These are phyloP conservation scores for Gossypium armourianum DNA, from an alignment of 441 rosid genomes.

Conservation along the genomic window DNA sequence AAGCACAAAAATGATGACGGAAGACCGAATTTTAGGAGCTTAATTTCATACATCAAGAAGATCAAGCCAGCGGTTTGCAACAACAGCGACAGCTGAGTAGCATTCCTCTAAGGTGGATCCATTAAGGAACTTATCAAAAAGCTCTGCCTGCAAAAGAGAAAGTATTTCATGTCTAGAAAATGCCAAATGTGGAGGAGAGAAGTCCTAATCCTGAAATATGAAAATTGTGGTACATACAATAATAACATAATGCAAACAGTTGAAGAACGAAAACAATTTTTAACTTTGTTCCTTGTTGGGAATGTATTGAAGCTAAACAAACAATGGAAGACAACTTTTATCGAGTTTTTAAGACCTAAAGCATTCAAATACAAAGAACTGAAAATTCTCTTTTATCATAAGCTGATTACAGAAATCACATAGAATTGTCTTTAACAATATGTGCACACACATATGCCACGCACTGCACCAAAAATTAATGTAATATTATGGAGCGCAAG, in stretches of 20 bases:
- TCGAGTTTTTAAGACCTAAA: background rate
- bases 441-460: background rate
- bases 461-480: background rate
- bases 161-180: slow-evolving; percentile 13
- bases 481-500: background rate
- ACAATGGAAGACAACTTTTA: background rate
- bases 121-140: slow-evolving; percentile 85
- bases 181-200: background rate
- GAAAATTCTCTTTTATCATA: background rate
- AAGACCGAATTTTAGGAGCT: background rate
- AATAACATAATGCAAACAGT: background rate
- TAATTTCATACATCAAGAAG: slow-evolving; percentile 68
- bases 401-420: background rate
- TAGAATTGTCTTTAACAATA: background rate
- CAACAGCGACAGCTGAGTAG: slow-evolving; percentile 85
- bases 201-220: background rate
- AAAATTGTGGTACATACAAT: background rate
- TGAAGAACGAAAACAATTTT: background rate
- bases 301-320: background rate
- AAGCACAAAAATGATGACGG: background rate
- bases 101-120: slow-evolving; percentile 89
- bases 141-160: slow-evolving; percentile 61
- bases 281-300: background rate
- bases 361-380: background rate
- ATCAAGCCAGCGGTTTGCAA: slow-evolving; percentile 97